phyloP scores from a whole-genome alignment of 2,329 filamentous ascomycete species.

The Mycosphaerelloides madeirae region DNA sequence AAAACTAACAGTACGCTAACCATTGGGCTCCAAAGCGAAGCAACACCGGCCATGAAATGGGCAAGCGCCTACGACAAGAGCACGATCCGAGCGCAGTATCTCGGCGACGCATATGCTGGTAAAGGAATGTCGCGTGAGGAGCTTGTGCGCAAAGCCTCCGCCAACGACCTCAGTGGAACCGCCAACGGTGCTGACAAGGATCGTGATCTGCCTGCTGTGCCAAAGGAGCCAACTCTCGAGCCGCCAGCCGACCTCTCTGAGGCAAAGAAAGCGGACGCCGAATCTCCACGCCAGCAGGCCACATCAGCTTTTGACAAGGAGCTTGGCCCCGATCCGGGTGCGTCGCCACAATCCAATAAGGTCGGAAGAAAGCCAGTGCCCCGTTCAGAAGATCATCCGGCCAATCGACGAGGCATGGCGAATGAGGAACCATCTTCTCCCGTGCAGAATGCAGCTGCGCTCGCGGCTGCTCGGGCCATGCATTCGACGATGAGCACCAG shows the following conservation, averaged over 20 bases:
- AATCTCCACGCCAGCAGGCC: too few species aligned
- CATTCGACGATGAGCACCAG: conserved; percentile 26
- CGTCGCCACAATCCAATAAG: conserved; percentile 16
- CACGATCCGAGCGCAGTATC: conserved; percentile 76
- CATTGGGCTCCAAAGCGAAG: conserved; percentile 80
- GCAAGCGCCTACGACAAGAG: conserved; percentile 92
- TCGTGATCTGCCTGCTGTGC: conserved; percentile 39
- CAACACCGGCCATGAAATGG: conserved; percentile 94
- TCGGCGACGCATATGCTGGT: conserved; percentile 68
- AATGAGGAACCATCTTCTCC: conserved; percentile 19
- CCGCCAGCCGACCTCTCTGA: too few species aligned
- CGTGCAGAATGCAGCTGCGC: conserved; percentile 28
- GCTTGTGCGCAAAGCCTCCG: conserved; percentile 15
- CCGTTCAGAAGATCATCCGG: conserved; percentile 39
- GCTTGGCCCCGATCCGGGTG: conserved; percentile 1
- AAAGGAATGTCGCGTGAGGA: conserved; percentile 26
- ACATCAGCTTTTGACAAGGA: conserved; percentile 22
- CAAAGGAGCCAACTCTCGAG: conserved; percentile 14
- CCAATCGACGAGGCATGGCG: conserved; percentile 31
- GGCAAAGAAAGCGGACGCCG: too few species aligned
- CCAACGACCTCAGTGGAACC: conserved; percentile 3
- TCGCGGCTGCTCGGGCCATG: conserved; percentile 31
- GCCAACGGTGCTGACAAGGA: conserved; percentile 3
- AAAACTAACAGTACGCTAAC: conserved; percentile 92
- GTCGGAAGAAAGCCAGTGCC: conserved; percentile 32